phyloP scores from a whole-genome alignment of 2,329 filamentous ascomycete species.

The Fusarium decemcellulare region DNA sequence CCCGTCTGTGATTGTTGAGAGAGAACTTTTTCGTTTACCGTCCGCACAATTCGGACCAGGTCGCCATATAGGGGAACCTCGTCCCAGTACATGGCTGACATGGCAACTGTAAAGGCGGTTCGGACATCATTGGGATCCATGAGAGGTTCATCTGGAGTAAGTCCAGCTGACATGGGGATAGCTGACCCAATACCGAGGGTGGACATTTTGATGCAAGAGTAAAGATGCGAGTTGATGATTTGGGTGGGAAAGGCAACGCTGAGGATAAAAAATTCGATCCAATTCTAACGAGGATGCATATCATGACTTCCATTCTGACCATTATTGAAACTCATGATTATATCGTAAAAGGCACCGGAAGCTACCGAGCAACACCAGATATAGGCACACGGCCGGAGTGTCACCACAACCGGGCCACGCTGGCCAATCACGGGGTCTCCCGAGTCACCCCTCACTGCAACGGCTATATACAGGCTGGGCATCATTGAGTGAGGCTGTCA shows the following conservation, averaged over 20 bases:
- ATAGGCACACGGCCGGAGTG: slow-evolving; percentile 8
- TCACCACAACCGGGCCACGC: background rate
- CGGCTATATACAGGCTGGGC: background rate
- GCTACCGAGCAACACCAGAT: background rate
- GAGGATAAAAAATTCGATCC: background rate
- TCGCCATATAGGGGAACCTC: slow-evolving; percentile 54
- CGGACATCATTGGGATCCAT: slow-evolving; percentile 41
- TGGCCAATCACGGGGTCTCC: slow-evolving; percentile 29
- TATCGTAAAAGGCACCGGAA: slow-evolving; percentile 4
- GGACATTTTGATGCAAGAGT: slow-evolving; percentile 9
- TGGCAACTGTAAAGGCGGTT: slow-evolving; percentile 47
- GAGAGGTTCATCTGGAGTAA: background rate
- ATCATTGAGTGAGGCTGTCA: no score
- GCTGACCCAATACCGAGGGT: background rate
- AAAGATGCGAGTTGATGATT: background rate
- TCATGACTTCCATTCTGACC: background rate
- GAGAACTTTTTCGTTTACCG: slow-evolving; percentile 39
- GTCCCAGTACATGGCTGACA: slow-evolving; percentile 54
- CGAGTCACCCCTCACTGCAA: background rate
- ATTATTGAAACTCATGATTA: background rate
- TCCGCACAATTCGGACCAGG: slow-evolving; percentile 49
- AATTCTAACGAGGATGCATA: background rate
- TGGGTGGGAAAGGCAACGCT: background rate
- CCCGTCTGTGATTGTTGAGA: slow-evolving; percentile 9
- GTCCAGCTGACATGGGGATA: no score